Evolutionary conservation across 352 stramenopile genomes (phyloP).

Genomic region (Pythium rhizo-oryzae): DNA sequence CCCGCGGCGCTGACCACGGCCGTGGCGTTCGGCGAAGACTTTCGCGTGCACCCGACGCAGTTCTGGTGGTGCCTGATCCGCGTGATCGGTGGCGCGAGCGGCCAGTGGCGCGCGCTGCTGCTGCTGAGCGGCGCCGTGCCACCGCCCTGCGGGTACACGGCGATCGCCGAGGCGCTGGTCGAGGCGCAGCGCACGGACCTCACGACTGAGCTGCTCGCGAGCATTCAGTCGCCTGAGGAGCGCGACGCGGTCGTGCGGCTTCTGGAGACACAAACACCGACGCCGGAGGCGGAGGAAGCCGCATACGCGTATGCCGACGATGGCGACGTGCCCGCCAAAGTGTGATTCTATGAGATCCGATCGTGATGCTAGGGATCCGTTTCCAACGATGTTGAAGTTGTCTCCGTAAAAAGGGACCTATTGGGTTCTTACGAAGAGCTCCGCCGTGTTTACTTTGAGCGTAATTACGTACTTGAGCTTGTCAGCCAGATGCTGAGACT

Average conservation of each 20-base stretch:
- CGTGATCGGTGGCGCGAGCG: conserved; percentile 37
- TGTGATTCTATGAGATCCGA: conserved; percentile 10
- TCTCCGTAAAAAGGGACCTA: neutral
- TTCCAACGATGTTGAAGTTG: conserved; percentile 26
- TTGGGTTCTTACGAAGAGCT: neutral
- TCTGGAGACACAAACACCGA: conserved; percentile 27
- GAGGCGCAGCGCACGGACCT: conserved; percentile 47
- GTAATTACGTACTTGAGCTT: conserved; percentile 36
- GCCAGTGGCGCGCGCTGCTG: conserved; percentile 56
- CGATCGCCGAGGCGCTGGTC: conserved; percentile 51
- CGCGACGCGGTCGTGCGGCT: conserved; percentile 37
- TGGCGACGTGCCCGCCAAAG: neutral
- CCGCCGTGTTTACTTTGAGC: neutral
- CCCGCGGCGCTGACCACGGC: conserved; percentile 37
- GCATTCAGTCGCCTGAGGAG: conserved; percentile 37
- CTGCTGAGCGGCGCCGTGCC: conserved; percentile 37
- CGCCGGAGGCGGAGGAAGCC: conserved; percentile 13
- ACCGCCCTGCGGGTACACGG: conserved; percentile 46
- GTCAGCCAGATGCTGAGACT: conserved; percentile 10
- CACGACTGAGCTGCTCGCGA: conserved; percentile 36
- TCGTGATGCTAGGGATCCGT: neutral
- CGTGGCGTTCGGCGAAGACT: conserved; percentile 46
- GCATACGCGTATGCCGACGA: neutral
- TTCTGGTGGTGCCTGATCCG: conserved; percentile 60
- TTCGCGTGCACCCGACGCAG: conserved; percentile 47